Percentiles rank a stretch among this genome's conserved stretches.
phyloP scores from a whole-genome alignment of 352 stramenopile species.

The Globisporangium spinosum region DNA sequence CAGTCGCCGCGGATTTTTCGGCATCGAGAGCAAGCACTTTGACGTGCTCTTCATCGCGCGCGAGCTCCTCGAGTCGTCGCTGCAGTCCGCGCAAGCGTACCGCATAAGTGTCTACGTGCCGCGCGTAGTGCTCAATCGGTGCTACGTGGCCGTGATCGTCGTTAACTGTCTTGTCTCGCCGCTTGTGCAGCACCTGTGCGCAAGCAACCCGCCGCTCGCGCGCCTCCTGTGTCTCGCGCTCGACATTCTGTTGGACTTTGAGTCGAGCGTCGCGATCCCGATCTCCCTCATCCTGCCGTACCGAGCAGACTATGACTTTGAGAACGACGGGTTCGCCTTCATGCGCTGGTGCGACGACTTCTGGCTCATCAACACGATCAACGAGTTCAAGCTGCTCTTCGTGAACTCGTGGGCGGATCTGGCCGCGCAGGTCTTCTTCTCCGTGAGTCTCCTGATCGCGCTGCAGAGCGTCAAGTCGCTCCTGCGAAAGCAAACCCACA shows the following conservation, averaged over 20 bases:
- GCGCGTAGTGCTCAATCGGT: slow-evolving; percentile 16
- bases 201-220: slow-evolving; percentile 1
- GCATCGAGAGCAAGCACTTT: slow-evolving; percentile 24
- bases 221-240: slow-evolving; percentile 18
- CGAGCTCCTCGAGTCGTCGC: slow-evolving; percentile 23
- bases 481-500: slow-evolving; percentile 6
- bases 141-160: slow-evolving; percentile 19
- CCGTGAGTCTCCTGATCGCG: slow-evolving; percentile 26
- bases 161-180: slow-evolving; percentile 22
- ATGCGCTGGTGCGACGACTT: slow-evolving; percentile 24
- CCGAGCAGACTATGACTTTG: slow-evolving; percentile 7
- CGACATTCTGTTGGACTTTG: slow-evolving; percentile 24
- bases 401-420: slow-evolving; percentile 36
- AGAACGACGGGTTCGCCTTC: not conserved
- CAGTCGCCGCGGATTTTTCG: slow-evolving; percentile 18
- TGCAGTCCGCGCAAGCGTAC: slow-evolving; percentile 31
- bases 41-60: slow-evolving; percentile 20
- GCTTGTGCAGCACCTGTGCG: not conserved
- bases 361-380: slow-evolving; percentile 27
- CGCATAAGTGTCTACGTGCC: slow-evolving; percentile 19
- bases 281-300: slow-evolving; percentile 16
- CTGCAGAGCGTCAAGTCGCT: slow-evolving; percentile 34
- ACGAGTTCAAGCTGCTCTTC: slow-evolving; percentile 24
- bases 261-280: slow-evolving; percentile 19
- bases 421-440: slow-evolving; percentile 32